Conservation (phyloP, 2,329 filamentous ascomycete genomes). For the Chrysoporthe cubensis region DNA sequence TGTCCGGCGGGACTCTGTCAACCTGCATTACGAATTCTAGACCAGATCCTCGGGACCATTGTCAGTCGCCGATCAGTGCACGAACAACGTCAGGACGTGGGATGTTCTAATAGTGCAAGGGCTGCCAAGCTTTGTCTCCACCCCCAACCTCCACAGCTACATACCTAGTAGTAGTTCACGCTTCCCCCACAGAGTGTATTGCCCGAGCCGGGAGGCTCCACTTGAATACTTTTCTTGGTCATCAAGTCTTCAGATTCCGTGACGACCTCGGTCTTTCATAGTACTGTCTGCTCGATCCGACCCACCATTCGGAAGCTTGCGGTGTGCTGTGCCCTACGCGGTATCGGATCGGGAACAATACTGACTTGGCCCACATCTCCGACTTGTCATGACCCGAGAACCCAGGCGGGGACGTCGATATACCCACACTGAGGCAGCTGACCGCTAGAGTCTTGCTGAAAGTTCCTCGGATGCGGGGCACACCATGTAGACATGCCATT, state of each 20-base stretch:
- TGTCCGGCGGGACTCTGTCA: not conserved
- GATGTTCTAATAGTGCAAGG: not conserved
- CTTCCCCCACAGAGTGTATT: conserved; percentile 12
- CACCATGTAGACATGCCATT: not conserved
- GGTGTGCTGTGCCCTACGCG: not conserved
- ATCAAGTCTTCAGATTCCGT: not conserved
- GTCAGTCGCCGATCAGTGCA: not conserved
- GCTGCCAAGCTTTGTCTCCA: not conserved
- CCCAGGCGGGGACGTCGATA: not conserved
- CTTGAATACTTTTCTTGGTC: not conserved
- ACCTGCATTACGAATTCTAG: not conserved
- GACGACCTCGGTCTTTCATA: not conserved
- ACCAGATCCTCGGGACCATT: not conserved
- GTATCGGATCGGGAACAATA: not conserved
- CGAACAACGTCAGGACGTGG: not conserved
- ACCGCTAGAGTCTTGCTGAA: not conserved
- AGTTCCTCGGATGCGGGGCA: conserved; percentile 2
- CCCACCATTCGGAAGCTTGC: not conserved
- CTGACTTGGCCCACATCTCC: not conserved
- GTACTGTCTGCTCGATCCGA: not conserved
- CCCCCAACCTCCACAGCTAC: not conserved
- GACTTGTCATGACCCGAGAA: not conserved
- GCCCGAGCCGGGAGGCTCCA: not conserved
- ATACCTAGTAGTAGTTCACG: not conserved
- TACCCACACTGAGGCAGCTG: not conserved